phyloP scores from a whole-genome alignment of 1,284 basidiomycete species.

The Ceratobasidium sp. region DNA sequence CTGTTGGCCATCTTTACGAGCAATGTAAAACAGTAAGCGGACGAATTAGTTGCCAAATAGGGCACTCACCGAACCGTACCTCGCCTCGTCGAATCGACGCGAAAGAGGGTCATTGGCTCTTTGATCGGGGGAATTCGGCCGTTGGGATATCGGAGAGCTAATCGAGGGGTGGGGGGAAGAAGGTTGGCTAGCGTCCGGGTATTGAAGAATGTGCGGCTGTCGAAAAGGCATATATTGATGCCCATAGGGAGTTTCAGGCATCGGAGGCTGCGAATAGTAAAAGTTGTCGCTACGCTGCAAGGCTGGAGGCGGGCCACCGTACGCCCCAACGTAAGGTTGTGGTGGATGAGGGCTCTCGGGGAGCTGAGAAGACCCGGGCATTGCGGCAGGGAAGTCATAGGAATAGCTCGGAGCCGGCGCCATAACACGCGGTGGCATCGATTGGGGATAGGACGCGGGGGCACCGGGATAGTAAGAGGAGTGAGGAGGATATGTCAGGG shows the following conservation, averaged over 20 bases:
- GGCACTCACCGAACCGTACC: conserved; percentile 29
- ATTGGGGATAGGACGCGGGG: conserved; percentile 23
- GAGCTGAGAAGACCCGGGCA: conserved; percentile 10
- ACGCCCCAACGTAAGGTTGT: conserved; percentile 11
- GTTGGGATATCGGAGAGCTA: conserved; percentile 14
- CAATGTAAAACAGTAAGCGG: not conserved
- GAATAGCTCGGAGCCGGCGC: conserved; percentile 28
- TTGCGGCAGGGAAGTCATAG: conserved; percentile 25
- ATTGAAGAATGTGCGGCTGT: conserved; percentile 17
- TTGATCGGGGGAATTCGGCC: conserved; percentile 31
- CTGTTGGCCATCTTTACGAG: conserved; percentile 25
- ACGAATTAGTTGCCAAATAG: not conserved
- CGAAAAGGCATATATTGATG: conserved; percentile 39
- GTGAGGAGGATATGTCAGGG: conserved; percentile 19
- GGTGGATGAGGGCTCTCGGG: conserved; percentile 4
- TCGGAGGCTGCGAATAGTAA: conserved; percentile 38
- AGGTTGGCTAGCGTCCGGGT: conserved; percentile 27
- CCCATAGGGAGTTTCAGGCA: conserved; percentile 18
- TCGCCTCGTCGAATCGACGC: conserved; percentile 19
- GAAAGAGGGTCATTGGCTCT: conserved; percentile 2
- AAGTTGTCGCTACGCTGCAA: conserved; percentile 17
- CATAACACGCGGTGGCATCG: conserved; percentile 20
- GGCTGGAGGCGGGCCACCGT: not conserved
- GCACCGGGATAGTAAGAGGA: conserved; percentile 3
- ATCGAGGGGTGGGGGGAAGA: conserved; percentile 25